phyloP scores from a whole-genome alignment of 352 stramenopile species.

The Phytophthora boehmeriae region DNA sequence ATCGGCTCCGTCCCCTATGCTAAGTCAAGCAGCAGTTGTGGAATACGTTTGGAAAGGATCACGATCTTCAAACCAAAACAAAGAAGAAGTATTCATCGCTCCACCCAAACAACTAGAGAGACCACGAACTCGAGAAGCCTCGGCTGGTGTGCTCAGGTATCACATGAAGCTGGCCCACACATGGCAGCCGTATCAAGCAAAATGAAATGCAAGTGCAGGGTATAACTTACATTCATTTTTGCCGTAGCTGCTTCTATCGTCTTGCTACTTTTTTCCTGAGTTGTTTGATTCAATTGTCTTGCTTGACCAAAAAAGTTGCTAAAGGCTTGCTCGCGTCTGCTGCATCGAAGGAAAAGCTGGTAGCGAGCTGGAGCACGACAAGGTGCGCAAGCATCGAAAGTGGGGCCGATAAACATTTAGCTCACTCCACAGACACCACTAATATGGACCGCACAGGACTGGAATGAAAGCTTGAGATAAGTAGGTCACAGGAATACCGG shows the following conservation, averaged over 20 bases:
- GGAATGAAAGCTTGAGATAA: conserved; percentile 28
- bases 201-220: conserved; percentile 8
- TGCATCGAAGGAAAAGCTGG: conserved; percentile 39
- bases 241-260: conserved; percentile 32
- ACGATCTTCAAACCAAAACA: conserved; percentile 30
- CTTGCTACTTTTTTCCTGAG: conserved; percentile 34
- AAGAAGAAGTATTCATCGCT: conserved; percentile 13
- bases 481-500: conserved; percentile 24
- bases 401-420: conserved; percentile 5
- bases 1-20: conserved; percentile 11
- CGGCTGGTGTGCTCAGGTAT: conserved; percentile 46
- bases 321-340: conserved; percentile 27
- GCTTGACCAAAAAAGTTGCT: conserved; percentile 30
- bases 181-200: conserved; percentile 42
- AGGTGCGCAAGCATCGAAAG: conserved; percentile 12
- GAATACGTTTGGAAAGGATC: conserved; percentile 26
- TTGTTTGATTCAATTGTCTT: conserved; percentile 34
- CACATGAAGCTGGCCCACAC: conserved; percentile 71
- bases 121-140: conserved; percentile 10
- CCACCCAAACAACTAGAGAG: conserved; percentile 18
- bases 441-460: conserved; percentile 30
- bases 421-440: conserved; percentile 15
- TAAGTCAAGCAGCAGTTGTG: conserved; percentile 25
- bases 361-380: conserved; percentile 23
- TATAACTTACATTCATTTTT: conserved; percentile 50